phyloP scores from a whole-genome alignment of 305 asterid genomes.

The Rubia balearica region DNA sequence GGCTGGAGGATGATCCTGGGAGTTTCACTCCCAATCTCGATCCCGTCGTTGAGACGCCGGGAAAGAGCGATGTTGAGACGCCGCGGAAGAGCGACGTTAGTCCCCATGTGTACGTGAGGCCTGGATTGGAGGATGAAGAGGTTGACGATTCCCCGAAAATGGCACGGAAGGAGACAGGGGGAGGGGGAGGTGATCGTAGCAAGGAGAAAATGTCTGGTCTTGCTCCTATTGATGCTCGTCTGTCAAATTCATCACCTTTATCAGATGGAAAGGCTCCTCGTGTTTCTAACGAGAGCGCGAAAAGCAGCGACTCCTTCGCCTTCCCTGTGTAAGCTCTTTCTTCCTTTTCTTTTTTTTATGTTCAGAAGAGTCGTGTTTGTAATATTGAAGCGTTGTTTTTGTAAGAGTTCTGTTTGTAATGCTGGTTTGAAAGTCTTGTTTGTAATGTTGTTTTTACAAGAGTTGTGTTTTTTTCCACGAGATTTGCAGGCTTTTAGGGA shows the following conservation, averaged over 20 bases:
- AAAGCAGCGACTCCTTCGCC: conserved; percentile 67
- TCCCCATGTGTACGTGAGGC: conserved; percentile 28
- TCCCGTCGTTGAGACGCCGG: background rate
- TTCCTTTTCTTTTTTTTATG: background rate
- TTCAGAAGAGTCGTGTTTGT: background rate
- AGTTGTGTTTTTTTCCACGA: background rate
- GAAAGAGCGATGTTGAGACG: background rate
- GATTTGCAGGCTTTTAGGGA: conserved; percentile 41
- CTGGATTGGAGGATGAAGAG: conserved; percentile 24
- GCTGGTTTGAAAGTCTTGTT: background rate
- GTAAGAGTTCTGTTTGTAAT: background rate
- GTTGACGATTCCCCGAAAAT: conserved; percentile 17
- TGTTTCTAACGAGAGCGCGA: conserved; percentile 51
- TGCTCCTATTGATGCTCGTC: conserved; percentile 12
- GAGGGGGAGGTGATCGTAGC: conserved; percentile 14
- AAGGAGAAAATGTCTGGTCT: conserved; percentile 15
- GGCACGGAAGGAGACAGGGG: conserved; percentile 10
- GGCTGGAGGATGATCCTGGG: conserved; percentile 38
- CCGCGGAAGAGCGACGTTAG: conserved; percentile 15
- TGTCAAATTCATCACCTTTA: conserved; percentile 19
- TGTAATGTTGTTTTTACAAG: background rate
- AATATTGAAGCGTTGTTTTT: background rate
- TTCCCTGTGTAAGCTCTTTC: conserved; percentile 71
- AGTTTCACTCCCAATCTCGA: background rate
- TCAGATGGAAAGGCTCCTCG: conserved; percentile 38